phyloP scores from a whole-genome alignment of 805 yeast genomes.

The Nematodospora valgi region DNA sequence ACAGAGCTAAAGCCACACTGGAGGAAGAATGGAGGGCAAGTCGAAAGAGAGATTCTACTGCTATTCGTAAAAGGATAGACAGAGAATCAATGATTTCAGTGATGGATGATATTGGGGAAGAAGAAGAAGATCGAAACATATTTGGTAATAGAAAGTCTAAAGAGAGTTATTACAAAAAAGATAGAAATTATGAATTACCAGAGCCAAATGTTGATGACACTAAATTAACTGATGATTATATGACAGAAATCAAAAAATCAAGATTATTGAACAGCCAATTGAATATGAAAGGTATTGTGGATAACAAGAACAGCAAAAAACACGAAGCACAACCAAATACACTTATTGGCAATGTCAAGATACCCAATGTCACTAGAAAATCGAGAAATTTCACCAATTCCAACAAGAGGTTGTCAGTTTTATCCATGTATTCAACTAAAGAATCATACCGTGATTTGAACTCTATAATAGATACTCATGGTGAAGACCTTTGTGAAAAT shows the following conservation, averaged over 20 bases:
- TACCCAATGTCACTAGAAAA: conserved; percentile 69
- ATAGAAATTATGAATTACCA: conserved; percentile 29
- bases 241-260: conserved; percentile 43
- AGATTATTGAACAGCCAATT: conserved; percentile 42
- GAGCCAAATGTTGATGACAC: conserved; percentile 32
- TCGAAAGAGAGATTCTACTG: conserved; percentile 4
- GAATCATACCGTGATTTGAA: conserved; percentile 61
- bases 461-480: conserved; percentile 27
- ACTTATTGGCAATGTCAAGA: conserved; percentile 56
- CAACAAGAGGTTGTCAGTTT: conserved; percentile 66
- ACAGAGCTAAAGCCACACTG: conserved; percentile 40
- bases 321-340: conserved; percentile 41
- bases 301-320: conserved; percentile 13
- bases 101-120: conserved; percentile 15
- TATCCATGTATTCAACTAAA: conserved; percentile 67
- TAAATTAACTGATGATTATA: conserved; percentile 41
- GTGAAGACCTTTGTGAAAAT: conserved; percentile 10
- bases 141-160: conserved; percentile 16
- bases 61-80: conserved; percentile 13
- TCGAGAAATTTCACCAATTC: conserved; percentile 60
- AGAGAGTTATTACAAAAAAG: conserved; percentile 16
- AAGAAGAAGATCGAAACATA: conserved; percentile 1
- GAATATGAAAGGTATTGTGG: conserved; percentile 16
- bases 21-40: conserved; percentile 16
- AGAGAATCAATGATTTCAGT: conserved; percentile 37